Evolutionary conservation across 2,329 filamentous ascomycete species (phyloP).

Genomic region (Mycosphaerelloides madeirae): DNA sequence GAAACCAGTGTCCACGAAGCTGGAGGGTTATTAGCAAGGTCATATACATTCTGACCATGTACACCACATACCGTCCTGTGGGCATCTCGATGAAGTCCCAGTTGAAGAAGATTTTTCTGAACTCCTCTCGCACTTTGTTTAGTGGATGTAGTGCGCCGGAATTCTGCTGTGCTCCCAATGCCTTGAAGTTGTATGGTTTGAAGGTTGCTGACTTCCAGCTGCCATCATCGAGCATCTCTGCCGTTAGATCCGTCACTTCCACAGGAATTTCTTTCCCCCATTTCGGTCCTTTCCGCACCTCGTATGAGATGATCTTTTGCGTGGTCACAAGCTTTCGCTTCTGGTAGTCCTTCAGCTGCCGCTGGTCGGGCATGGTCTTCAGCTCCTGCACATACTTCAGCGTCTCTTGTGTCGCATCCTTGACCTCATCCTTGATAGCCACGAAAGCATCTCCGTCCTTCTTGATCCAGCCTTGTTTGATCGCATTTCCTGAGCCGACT

Average conservation of each 20-base stretch:
- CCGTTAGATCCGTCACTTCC: constrained; percentile 92
- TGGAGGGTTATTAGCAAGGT: constrained; percentile 22
- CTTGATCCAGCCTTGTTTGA: constrained; percentile 68
- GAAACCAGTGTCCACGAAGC: constrained; percentile 92
- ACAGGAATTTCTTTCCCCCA: constrained; percentile 84
- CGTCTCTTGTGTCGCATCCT: constrained; percentile 72
- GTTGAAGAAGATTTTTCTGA: constrained; percentile 97
- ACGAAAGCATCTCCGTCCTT: constrained; percentile 55
- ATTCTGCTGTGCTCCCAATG: constrained; percentile 56
- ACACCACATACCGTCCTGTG: constrained; percentile 59
- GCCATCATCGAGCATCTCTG: constrained; percentile 82
- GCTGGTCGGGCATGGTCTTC: constrained; percentile 65
- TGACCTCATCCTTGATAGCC: constrained; percentile 63
- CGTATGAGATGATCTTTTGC: constrained; percentile 82
- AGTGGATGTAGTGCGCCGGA: constrained; percentile 52
- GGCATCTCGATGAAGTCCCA: constrained; percentile 99
- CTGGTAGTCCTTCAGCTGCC: constrained; percentile 74
- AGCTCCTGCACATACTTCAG: constrained; percentile 68
- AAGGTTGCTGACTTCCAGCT: constrained; percentile 90
- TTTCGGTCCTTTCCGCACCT: constrained; percentile 76
- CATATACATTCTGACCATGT: constrained; percentile 41
- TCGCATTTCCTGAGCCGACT: constrained; percentile 90
- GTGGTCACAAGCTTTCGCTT: constrained; percentile 86
- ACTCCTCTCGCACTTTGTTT: constrained; percentile 93
- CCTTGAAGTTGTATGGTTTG: constrained; percentile 78